A percentile compares a stretch with the other conserved stretches of the same genome.
Evolutionary conservation across 805 yeast genomes (phyloP).

Genomic region (Wickerhamiella hasegawae): DNA sequence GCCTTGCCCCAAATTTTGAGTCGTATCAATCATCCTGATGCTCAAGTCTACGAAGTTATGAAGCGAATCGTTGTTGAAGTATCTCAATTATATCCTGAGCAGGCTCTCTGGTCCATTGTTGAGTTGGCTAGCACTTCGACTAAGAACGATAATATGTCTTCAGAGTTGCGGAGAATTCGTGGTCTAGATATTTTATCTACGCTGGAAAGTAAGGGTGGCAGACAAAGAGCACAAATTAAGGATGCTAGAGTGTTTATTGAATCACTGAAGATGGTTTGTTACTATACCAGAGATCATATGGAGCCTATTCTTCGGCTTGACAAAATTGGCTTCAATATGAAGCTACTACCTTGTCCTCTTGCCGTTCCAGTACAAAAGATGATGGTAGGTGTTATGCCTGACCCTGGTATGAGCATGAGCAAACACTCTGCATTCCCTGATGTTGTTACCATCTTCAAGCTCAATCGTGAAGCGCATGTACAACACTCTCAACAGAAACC

Average conservation of each 20-base stretch:
- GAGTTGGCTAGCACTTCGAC: conserved; percentile 33
- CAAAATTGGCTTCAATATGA: conserved; percentile 1
- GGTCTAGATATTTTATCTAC: conserved; percentile 29
- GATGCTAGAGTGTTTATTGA: background rate
- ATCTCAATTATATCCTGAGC: conserved; percentile 54
- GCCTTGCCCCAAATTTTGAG: conserved; percentile 79
- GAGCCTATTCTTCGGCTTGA: background rate
- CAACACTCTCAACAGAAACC: conserved; percentile 81
- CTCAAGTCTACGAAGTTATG: conserved; percentile 38
- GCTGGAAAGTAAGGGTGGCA: conserved; percentile 1
- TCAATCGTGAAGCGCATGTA: conserved; percentile 54
- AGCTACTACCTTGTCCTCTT: conserved; percentile 6
- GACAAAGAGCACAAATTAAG: background rate
- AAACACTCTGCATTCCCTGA: conserved; percentile 8
- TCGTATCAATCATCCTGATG: conserved; percentile 50
- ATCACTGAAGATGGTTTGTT: background rate
- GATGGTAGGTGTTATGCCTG: conserved; percentile 11
- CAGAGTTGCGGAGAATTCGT: conserved; percentile 23
- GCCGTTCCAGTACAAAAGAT: conserved; percentile 15
- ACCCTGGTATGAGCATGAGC: conserved; percentile 3
- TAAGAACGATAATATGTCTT: background rate
- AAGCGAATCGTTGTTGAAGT: conserved; percentile 41
- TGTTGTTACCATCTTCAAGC: conserved; percentile 31
- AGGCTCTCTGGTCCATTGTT: conserved; percentile 71
- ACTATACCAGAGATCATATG: background rate